Evolutionary conservation across 495 filamentous ascomycete genomes (phyloP), one percentile per base, ranked within the genome.

Genomic region (Xylona heveae): DNA sequence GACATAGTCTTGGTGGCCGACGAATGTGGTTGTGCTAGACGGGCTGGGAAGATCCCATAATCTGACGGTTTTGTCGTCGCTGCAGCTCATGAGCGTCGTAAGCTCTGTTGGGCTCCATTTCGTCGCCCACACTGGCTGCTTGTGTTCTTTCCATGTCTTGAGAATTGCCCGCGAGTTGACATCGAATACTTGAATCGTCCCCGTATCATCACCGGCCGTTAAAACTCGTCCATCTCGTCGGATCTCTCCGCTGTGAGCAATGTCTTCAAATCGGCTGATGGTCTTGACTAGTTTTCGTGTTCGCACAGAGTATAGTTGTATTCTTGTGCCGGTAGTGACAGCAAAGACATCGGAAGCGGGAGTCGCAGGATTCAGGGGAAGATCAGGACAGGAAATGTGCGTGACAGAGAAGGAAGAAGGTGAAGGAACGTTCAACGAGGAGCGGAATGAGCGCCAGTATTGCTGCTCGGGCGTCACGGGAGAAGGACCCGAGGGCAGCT

Each of bases 61-160:
- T 25, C 85, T 61, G 5, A 99, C 81, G 0, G 82, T 93, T 24
- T 74, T 71, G 50, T 99, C 88, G 43, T 99, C 88, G 51, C 73
- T 76, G 17, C 70, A 67, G 30, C 73, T 81, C 64, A 94, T 71
- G 17, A 94, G 52, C 1, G 68, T 68, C 0, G 88, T 99, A 19
- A 90, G 63, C 20, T 88, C 79, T 30, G 68, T 70, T 5, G 83
- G 83, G 13, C 74, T 80, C 60, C 88, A 95, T 42, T 78, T 77
- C 26, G 78, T 79, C 15, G 73, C 68, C 75, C 88, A 92, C 22
- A 92, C 83, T 24, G 90, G 78, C 58, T 91, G 83, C 54, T 85
- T 84, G 53, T 97, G 88, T 27, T 85, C 72, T 39, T 72, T 71
- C 90, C 88, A 99, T 29, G 88, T 92, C 61, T 88, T 88, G 45